Evolutionary conservation across 2,329 filamentous ascomycete species (phyloP), one percentile per base, ranked within the genome.

Genomic region (Penicillium hordei): DNA sequence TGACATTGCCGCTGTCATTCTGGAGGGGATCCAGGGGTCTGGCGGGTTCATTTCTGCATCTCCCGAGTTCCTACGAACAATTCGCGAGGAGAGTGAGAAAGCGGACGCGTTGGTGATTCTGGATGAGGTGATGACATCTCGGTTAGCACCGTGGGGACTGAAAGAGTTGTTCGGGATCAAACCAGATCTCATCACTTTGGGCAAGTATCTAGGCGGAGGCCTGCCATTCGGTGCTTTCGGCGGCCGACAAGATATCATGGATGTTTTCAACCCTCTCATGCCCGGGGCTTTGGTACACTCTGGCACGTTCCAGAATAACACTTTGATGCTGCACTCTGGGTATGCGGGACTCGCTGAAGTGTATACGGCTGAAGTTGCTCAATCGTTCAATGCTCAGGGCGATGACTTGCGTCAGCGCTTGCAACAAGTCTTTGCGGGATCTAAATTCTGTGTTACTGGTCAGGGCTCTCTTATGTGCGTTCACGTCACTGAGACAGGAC

Each of bases 51-150:
- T 86, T 6, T 74, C 78, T 0, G 86, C 76, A 0, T 76, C 72
- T 0, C 52, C 48, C 1, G 78, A 79, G 19, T 89, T 89, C 61
- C 69, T 89, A 27, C 59, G 70, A 10, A 76, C 76, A 1, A 71
- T 88, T 5, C 81, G 82, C 44, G 69, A 76, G 0, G 74, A 77
- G 6, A 80, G 84, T 1, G 74, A 71, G 31, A 72, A 79, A 66
- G 71, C 76, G 0, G 82, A 81, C 1, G 83, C 83, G 0, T 57
- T 90, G 0, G 81, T 91, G 61, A 85, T 91, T 36, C 75, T 89
- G 15, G 88, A 91, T 68, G 88, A 91, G 72, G 87, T 90, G 6
- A 87, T 89, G 82, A 89, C 87, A 0, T 87, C 83, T 4, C 79
- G 87, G 2, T 72, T 89, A 29, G 46, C 29, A n/a, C 45, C 36